Percentiles rank a stretch among this genome's conserved stretches.
Evolutionary conservation across 441 rosid species (phyloP).

Genomic region (Erysimum cheiri): DNA sequence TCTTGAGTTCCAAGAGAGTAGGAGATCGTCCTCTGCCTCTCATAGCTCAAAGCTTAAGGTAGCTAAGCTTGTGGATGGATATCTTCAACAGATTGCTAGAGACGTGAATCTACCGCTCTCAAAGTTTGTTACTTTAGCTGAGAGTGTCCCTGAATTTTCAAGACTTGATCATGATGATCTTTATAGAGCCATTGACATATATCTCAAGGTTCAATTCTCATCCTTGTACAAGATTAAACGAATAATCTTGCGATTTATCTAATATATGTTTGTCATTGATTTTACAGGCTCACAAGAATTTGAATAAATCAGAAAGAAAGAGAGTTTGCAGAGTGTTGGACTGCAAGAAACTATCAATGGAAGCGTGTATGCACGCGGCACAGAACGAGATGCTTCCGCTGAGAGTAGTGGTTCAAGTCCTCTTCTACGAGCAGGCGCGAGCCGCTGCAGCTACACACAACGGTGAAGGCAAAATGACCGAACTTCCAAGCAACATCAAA

Average conservation of each 20-base stretch:
- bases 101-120: conserved; percentile 63
- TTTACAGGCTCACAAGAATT: conserved; percentile 62
- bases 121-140: conserved; percentile 65
- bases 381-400: conserved; percentile 73
- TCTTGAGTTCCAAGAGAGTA: conserved; percentile 80
- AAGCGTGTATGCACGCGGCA: conserved; percentile 83
- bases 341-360: conserved; percentile 77
- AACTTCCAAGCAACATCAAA: conserved; percentile 85
- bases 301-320: conserved; percentile 72
- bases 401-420: conserved; percentile 79
- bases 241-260: neutral
- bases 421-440: conserved; percentile 80
- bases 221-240: neutral
- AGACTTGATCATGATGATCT: conserved; percentile 75
- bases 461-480: conserved; percentile 64
- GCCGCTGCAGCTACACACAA: conserved; percentile 58
- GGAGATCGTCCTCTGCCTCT: conserved; percentile 83
- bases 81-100: conserved; percentile 67
- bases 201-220: conserved; percentile 60
- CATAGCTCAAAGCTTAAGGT: conserved; percentile 80
- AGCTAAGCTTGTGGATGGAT: conserved; percentile 72
- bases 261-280: neutral
- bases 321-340: conserved; percentile 62
- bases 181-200: conserved; percentile 73
- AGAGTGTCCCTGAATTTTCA: conserved; percentile 66